A percentile compares a stretch with the other conserved stretches of the same genome.
Evolutionary conservation across 257 asterid species (phyloP).

Genomic region (Salvia miltiorrhiza): DNA sequence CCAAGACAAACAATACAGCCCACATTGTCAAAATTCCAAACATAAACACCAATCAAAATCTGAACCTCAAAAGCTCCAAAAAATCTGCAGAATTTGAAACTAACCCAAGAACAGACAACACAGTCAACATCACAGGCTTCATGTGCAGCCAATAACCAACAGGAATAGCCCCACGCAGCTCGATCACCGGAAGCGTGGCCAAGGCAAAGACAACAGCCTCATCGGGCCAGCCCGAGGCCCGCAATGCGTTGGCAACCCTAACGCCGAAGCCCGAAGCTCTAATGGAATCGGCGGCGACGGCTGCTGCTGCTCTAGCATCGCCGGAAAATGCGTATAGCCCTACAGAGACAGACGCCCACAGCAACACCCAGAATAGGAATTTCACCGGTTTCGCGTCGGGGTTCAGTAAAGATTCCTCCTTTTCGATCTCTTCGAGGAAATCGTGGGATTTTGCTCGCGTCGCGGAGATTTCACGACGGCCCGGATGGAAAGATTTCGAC

Average conservation of each 20-base stretch:
- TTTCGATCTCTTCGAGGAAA: constrained; percentile 33
- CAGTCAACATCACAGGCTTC: constrained; percentile 48
- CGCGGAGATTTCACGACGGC: constrained; percentile 14
- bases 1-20: background rate
- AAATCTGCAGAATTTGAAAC: constrained; percentile 18
- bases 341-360: constrained; percentile 78
- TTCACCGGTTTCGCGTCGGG: constrained; percentile 52
- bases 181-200: constrained; percentile 80
- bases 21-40: background rate
- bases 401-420: constrained; percentile 30
- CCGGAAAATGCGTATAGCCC: constrained; percentile 65
- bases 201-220: constrained; percentile 74
- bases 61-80: background rate
- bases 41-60: background rate
- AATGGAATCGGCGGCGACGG: constrained; percentile 47
- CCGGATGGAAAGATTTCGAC: constrained; percentile 25
- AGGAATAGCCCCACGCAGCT: constrained; percentile 89
- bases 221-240: constrained; percentile 79
- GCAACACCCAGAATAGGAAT: constrained; percentile 54
- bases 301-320: constrained; percentile 69
- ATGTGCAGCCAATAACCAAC: constrained; percentile 87
- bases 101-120: constrained; percentile 75
- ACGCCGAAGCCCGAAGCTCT: constrained; percentile 70
- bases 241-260: constrained; percentile 58
- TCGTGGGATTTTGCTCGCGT: constrained; percentile 30